Evolutionary conservation across 345 rosid genomes (phyloP), one percentile per base, ranked within the genome.

Genomic region (Hibiscus trionum): DNA sequence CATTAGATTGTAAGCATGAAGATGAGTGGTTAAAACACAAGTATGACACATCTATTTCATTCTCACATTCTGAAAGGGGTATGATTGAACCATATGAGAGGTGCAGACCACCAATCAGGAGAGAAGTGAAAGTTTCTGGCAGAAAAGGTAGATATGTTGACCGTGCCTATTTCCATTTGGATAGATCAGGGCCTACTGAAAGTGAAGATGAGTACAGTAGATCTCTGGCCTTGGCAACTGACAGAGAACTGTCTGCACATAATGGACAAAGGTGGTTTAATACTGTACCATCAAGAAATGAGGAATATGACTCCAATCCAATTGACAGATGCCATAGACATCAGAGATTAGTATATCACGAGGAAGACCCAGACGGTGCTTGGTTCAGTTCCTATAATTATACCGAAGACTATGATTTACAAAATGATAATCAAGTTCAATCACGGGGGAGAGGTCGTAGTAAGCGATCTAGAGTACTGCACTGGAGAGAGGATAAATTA

Each of bases 111-210:
- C 44, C 70, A 62, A 46, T 53, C 71, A 73, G 66, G 77, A 85
- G 87, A 74, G 72, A 77, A 70, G 61, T 61, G 49, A 66, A 77
- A 66, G 62, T 69, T 39, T 70, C 47, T 76, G 81, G 72, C 55
- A 77, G 79, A 84, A 79, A 80, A 67, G 72, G 53, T 71, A 77
- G 82, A 76, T 63, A 71, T 71, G 46, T n/a, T 35, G 69, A 73
- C 67, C 55, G 77, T 39, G 71, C 81, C 47, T 70, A 27, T 42
- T 61, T 83, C 79, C 72, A 75, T 74, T 44, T 73, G 81, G 83
- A 82, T 73, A 72, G 77, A 53, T 76, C 73, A 57, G 37, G 70
- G 77, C 35, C 66, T 59, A 76, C 66, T 73, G 84, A 76, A 59
- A 74, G 31, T 57, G 83, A 75, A 70, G 80, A 69, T 68, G 82